These are phyloP conservation scores for Zanthoxylum bungeanum DNA, from an alignment of 345 rosid species.

Conservation along the genomic window DNA sequence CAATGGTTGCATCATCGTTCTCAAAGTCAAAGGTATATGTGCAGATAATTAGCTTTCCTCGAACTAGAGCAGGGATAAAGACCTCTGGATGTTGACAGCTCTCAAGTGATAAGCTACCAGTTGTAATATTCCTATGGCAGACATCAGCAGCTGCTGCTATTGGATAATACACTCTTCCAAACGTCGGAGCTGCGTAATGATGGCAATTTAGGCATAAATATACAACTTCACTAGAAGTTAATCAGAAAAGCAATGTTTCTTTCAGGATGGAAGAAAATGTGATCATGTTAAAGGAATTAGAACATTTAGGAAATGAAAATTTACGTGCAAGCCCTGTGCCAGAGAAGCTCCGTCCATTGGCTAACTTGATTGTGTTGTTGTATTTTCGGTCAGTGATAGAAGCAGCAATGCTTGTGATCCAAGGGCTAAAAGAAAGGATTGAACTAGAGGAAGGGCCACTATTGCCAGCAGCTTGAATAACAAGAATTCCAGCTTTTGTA, in stretches of 20 bases:
- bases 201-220: not conserved
- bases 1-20: constrained; percentile 30
- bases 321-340: constrained; percentile 48
- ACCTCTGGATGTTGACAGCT: constrained; percentile 37
- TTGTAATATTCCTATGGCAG: constrained; percentile 26
- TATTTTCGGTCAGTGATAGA: constrained; percentile 43
- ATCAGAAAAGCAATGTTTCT: not conserved
- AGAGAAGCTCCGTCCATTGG: constrained; percentile 35
- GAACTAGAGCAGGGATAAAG: constrained; percentile 31
- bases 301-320: not conserved
- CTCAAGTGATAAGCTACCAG: constrained; percentile 24
- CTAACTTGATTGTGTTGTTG: constrained; percentile 29
- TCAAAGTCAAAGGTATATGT: constrained; percentile 38
- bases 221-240: not conserved
- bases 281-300: not conserved
- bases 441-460: constrained; percentile 47
- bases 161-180: constrained; percentile 23
- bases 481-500: constrained; percentile 43
- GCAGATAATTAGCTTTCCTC: constrained; percentile 41
- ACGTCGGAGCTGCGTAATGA: constrained; percentile 40
- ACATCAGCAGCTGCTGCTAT: constrained; percentile 48
- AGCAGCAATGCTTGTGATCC: constrained; percentile 51
- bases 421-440: constrained; percentile 50
- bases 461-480: constrained; percentile 51
- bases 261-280: not conserved